Evolutionary conservation across 345 rosid genomes (phyloP), one percentile per base, ranked within the genome.

Genomic region (Eucalyptus marginata): DNA sequence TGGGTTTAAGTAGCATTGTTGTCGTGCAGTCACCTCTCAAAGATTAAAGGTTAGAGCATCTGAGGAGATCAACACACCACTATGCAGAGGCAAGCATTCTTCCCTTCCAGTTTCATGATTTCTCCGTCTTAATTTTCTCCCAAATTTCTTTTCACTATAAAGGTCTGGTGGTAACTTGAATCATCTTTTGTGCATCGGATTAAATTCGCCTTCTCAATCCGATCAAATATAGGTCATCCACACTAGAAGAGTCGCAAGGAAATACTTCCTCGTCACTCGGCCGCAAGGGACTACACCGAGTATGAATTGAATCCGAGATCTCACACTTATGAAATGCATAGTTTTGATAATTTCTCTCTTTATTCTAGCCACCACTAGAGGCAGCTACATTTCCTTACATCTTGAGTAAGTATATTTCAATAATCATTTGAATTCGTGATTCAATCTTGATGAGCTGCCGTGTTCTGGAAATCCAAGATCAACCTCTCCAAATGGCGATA

Each of bases 381-480:
- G 3, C 1, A 33, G 13, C 24, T 16, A 68, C 44, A 17, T 68
- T 68, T 68, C 44, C 80, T 33, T 3, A 17, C 36, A 33, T 68
- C 24, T 33, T 13, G 7, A 33, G 80, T n/a, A 68, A 17, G 40
- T 5, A 6, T 17, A 68, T 68, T 68, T 36, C 40, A 36, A 33
- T 4, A 16, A 33, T 68, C 44, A 33, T 71, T 71, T 2, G 13
- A 33, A 33, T 71, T 68, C 44, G 25, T 1, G 40, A 71, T 71
- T 18, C 46, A 33, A 71, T 71, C 36, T 9, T 20, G 83, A 18
- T 2, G 83, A 20, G 46, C 27, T 52, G 43, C 87, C 90, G 87
- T 93, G 47, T n/a, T 18, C 56, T 88, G 86, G 44, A 94, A 87
- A n/a, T 93, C 94, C 47, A 90, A 88, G 22, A 94, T 89, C 90